A percentile compares a stretch with the other conserved stretches of the same genome.
Evolutionary conservation across 225 moss, liverwort and hornwort species (phyloP).

Genomic region (Marchantia paleacea): DNA sequence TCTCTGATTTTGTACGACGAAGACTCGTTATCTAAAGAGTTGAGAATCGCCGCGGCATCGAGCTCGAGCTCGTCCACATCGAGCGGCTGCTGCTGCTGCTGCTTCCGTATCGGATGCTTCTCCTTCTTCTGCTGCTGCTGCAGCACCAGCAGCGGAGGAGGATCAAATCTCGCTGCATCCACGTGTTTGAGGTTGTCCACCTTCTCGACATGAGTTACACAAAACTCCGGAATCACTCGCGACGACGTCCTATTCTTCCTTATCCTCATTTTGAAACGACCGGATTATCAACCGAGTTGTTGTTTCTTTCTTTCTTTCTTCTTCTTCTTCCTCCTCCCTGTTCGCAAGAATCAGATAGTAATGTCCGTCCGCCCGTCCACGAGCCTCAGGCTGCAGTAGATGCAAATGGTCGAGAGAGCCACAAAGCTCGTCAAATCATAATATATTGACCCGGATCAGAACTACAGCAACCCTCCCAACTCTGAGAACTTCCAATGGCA

Average conservation of each 20-base stretch:
- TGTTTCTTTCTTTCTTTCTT: too few relatives aligned
- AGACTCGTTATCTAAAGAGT: conserved; percentile 8
- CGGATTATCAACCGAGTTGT: too few relatives aligned
- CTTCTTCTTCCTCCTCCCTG: too few relatives aligned
- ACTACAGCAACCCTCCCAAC: background rate
- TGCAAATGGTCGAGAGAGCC: background rate
- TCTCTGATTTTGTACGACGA: conserved; percentile 7
- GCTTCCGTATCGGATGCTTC: background rate
- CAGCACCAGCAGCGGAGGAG: background rate
- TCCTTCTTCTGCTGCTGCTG: background rate
- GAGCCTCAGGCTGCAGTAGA: too few relatives aligned
- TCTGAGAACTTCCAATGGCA: conserved; percentile 1
- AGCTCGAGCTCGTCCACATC: background rate
- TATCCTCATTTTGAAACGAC: conserved; percentile 10
- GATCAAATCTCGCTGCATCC: background rate
- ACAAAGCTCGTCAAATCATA: background rate
- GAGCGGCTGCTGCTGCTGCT: background rate
- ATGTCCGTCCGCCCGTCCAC: too few relatives aligned
- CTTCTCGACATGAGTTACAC: conserved; percentile 2
- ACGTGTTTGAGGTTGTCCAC: background rate
- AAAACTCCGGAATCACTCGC: conserved; percentile 10
- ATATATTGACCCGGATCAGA: background rate
- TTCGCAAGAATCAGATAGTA: too few relatives aligned
- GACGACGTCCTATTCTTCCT: conserved; percentile 19
- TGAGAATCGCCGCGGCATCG: background rate